These are phyloP conservation scores for Yamadazyma laniorum DNA, from an alignment of 805 yeast genomes.

Conservation along the genomic window DNA sequence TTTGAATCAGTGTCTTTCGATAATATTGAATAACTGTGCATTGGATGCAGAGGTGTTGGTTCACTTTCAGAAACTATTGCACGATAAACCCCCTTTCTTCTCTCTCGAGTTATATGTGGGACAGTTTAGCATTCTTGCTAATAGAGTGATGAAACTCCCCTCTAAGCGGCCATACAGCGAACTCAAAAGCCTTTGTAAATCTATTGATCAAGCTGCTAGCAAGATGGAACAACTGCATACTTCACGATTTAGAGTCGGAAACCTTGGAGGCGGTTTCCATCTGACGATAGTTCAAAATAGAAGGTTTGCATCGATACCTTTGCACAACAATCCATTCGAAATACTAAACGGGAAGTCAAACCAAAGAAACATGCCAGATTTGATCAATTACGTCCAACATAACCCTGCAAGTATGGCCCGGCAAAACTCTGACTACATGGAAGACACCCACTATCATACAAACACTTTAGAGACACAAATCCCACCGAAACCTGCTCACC, in stretches of 20 bases:
- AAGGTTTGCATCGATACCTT: no score
- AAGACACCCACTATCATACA: constrained; percentile 1
- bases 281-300: neutral
- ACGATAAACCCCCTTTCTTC: constrained; percentile 9
- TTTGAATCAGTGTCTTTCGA: neutral
- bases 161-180: neutral
- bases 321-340: no score
- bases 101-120: constrained; percentile 9
- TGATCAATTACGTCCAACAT: constrained; percentile 10
- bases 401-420: constrained; percentile 1
- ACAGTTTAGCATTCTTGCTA: constrained; percentile 7
- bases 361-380: no score
- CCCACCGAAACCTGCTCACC: no score
- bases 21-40: constrained; percentile 7
- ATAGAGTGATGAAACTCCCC: constrained; percentile 1
- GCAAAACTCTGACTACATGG: constrained; percentile 10
- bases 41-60: constrained; percentile 5
- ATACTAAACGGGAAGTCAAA: no score
- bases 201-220: constrained; percentile 3
- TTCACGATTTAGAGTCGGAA: neutral
- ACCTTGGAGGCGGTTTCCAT: neutral
- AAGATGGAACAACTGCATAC: constrained; percentile 1
- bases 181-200: constrained; percentile 1
- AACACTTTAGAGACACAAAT: no score
- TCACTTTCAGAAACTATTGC: constrained; percentile 6